These are phyloP conservation scores for Uncinocarpus reesii DNA, from an alignment of 2,329 filamentous ascomycete species.

Conservation along the genomic window DNA sequence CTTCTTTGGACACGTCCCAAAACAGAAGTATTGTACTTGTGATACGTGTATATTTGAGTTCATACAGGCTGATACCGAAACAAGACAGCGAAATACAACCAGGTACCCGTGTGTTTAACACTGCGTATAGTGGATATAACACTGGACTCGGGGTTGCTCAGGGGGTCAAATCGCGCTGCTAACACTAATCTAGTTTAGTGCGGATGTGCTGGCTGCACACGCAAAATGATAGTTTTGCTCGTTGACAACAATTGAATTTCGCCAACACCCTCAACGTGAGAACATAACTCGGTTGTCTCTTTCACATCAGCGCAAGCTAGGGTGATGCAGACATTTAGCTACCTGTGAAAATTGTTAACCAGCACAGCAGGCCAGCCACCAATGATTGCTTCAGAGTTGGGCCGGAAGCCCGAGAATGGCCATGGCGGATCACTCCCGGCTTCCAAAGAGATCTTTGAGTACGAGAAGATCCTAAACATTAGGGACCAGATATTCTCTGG, in stretches of 20 bases:
- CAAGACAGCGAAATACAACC: no score
- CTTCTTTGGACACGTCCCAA: no score
- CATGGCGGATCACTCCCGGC: slow-evolving; percentile 26
- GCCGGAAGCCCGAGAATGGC: slow-evolving; percentile 21
- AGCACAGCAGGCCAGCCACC: slow-evolving; percentile 16
- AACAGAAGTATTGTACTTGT: no score
- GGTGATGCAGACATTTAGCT: not conserved
- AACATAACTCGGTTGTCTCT: slow-evolving; percentile 14
- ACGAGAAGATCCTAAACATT: slow-evolving; percentile 69
- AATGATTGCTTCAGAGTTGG: slow-evolving; percentile 14
- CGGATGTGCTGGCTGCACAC: slow-evolving; percentile 3
- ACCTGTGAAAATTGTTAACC: slow-evolving; percentile 4
- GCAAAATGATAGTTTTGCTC: not conserved
- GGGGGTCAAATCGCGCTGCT: not conserved
- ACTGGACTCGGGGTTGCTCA: not conserved
- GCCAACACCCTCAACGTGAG: not conserved
- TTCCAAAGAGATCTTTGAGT: slow-evolving; percentile 54
- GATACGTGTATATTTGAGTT: no score
- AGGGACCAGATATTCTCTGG: slow-evolving; percentile 73
- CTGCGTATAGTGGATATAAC: not conserved
- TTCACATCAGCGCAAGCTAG: not conserved
- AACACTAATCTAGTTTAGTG: not conserved
- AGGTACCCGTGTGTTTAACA: not conserved
- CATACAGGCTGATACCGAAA: no score
- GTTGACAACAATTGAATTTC: not conserved